Evolutionary conservation across 2,329 filamentous ascomycete genomes (phyloP).

Genomic region (Cercospora sp.): DNA sequence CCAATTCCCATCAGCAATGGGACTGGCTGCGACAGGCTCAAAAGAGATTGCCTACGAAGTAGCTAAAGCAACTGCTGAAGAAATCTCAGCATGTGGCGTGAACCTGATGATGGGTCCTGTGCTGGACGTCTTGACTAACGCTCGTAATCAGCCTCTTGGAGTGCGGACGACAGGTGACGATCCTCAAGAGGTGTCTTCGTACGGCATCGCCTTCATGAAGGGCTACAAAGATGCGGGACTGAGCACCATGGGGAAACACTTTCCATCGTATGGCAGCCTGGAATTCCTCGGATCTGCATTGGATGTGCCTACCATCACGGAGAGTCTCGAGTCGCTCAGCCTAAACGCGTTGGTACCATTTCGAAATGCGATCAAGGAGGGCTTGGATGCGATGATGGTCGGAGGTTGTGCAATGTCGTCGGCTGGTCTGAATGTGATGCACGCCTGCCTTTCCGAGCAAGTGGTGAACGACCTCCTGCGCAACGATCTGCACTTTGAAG

Average conservation of each 20-base stretch:
- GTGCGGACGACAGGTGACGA: constrained; percentile 90
- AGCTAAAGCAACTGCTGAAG: constrained; percentile 88
- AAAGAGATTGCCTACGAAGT: constrained; percentile 83
- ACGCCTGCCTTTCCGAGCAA: constrained; percentile 89
- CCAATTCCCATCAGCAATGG: constrained; percentile 97
- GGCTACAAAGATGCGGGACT: constrained; percentile 90
- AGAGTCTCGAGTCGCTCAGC: constrained; percentile 88
- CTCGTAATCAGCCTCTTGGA: constrained; percentile 83
- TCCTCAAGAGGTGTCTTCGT: constrained; percentile 90
- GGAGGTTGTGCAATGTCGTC: constrained; percentile 92
- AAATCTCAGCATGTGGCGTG: constrained; percentile 88
- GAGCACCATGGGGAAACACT: constrained; percentile 91
- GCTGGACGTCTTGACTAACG: constrained; percentile 90
- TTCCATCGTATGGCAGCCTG: constrained; percentile 91
- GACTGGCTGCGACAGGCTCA: constrained; percentile 86
- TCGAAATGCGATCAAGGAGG: constrained; percentile 80
- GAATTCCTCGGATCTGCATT: constrained; percentile 89
- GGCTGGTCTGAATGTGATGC: constrained; percentile 88
- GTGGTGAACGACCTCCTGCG: constrained; percentile 87
- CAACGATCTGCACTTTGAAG: constrained; percentile 85
- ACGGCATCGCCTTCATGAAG: constrained; percentile 84
- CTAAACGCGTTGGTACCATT: constrained; percentile 91
- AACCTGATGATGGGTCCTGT: constrained; percentile 95
- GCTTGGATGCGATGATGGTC: constrained; percentile 92
- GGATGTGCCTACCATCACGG: constrained; percentile 92